Evolutionary conservation across 352 stramenopile genomes (phyloP).

Genomic region (Globisporangium acanthophoron): DNA sequence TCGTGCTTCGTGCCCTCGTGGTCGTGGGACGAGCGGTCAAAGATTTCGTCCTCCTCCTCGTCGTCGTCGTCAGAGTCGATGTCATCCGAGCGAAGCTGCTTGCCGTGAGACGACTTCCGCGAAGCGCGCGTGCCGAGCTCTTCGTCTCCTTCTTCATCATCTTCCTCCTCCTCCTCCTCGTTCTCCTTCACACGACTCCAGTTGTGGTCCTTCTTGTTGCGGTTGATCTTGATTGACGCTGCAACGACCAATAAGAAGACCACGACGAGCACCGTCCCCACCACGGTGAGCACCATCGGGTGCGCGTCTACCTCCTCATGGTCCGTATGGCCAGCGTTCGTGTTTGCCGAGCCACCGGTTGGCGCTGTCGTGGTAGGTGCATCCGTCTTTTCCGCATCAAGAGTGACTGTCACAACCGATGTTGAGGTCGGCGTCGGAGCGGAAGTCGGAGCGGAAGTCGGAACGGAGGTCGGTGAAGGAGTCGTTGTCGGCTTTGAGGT

Average conservation of each 20-base stretch:
- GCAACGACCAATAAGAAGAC: constrained; percentile 65
- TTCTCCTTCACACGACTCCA: constrained; percentile 70
- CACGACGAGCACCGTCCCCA: constrained; percentile 60
- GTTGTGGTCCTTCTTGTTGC: constrained; percentile 41
- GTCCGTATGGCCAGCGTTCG: constrained; percentile 13
- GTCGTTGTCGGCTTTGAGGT: constrained; percentile 4
- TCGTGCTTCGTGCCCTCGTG: constrained; percentile 45
- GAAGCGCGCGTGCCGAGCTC: constrained; percentile 19
- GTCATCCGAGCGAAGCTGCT: constrained; percentile 23
- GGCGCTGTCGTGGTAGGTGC: constrained; percentile 1
- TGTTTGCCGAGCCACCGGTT: constrained; percentile 8
- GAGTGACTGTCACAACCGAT: constrained; percentile 5
- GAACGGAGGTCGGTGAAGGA: not conserved
- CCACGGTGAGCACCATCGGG: constrained; percentile 69
- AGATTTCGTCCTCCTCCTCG: constrained; percentile 73
- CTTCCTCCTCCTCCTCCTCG: constrained; percentile 66
- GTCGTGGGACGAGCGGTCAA: constrained; percentile 38
- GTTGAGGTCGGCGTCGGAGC: not conserved
- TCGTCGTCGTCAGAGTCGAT: constrained; percentile 22
- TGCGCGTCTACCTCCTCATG: constrained; percentile 33
- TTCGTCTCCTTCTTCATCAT: constrained; percentile 55
- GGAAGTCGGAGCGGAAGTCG: constrained; percentile 2
- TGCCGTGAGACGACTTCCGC: constrained; percentile 12
- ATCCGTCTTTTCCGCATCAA: not conserved
- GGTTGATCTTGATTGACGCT: constrained; percentile 58